Conservation (phyloP, 352 stramenopile genomes). For the Phytophthora litchii region DNA sequence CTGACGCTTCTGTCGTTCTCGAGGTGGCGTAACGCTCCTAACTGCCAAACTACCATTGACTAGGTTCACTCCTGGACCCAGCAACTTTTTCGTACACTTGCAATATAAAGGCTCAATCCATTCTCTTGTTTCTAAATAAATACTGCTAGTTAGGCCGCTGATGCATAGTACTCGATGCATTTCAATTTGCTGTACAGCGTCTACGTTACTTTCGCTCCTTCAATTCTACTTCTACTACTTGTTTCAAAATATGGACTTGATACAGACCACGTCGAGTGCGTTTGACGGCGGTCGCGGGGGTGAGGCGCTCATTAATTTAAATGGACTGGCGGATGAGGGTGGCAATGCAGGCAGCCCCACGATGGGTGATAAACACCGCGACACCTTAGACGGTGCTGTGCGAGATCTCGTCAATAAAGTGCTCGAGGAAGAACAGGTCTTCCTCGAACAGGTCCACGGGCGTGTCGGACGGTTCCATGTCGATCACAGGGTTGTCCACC, state of each 20-base stretch:
- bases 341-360: not conserved
- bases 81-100: too few species aligned
- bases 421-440: slow-evolving; percentile 81
- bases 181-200: slow-evolving; percentile 36
- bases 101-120: not conserved
- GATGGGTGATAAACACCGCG: not conserved
- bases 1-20: not conserved
- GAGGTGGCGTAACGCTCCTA: not conserved
- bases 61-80: slow-evolving; percentile 3
- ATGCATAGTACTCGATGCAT: slow-evolving; percentile 31
- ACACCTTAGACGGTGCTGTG: slow-evolving; percentile 41
- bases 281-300: not conserved
- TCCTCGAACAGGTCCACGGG: slow-evolving; percentile 80
- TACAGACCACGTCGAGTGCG: slow-evolving; percentile 17
- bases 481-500: slow-evolving; percentile 66
- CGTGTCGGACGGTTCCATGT: slow-evolving; percentile 76
- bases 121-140: slow-evolving; percentile 31
- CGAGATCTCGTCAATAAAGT: slow-evolving; percentile 84
- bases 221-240: slow-evolving; percentile 39
- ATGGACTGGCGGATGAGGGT: slow-evolving; percentile 17
- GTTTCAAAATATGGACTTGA: slow-evolving; percentile 43
- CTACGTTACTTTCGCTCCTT: slow-evolving; percentile 32
- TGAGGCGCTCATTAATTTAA: slow-evolving; percentile 32
- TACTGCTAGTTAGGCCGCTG: slow-evolving; percentile 11
- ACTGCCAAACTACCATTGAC: slow-evolving; percentile 5